Base-by-base conservation (phyloP, 2,329 filamentous ascomycete species). In the Dactylellina drechsleri region DNA sequence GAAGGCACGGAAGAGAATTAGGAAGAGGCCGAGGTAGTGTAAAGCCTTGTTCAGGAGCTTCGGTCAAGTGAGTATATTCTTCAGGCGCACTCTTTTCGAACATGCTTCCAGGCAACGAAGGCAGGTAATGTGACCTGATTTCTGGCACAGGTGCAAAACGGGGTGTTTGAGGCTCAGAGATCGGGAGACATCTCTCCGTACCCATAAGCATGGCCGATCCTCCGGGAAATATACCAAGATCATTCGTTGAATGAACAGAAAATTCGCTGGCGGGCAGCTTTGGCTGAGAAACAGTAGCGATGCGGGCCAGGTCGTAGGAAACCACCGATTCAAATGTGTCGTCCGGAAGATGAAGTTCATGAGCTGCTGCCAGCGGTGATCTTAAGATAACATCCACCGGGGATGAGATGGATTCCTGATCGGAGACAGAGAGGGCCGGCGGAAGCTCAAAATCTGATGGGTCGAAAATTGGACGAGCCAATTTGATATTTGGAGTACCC, bases 181-280 rank as follows among this genome's bases (percentile, higher is more conserved):
- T n/a, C 8, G 68, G 68, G n/a, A 73, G 60, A 16, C n/a, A 23
- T 36, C 18, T 16, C 31, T 52, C 26, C 5, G 23, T 28, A 40
- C 10, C 43, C 6, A 7, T 52, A 23, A 13, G 12, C 28, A 10
- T 57, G n/a, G 49, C 18, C 15, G 15, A n/a, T 52, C 16, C 49
- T 13, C 10, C 13, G 0, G 31, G 43, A 20, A 53, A 16, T 2
- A 16, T 45, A 4, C 5, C 12, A 18, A 12, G 18, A 18, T 53
- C 53, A 1, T 15, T 45, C 12, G 20, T 20, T 7, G 26, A 36
- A 1, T 15, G 18, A 6, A 23, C 40, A 3, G 61, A 66, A 47
- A 66, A 73, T 26, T 73, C 68, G 26, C 60, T 73, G 18, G 28
- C 31, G 4, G 68, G 68, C 57, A 73, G 68, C 5, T 18, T 16